Evolutionary conservation across 176 grass and related monocot species (phyloP).

Genomic region (Neostapfia colusana): DNA sequence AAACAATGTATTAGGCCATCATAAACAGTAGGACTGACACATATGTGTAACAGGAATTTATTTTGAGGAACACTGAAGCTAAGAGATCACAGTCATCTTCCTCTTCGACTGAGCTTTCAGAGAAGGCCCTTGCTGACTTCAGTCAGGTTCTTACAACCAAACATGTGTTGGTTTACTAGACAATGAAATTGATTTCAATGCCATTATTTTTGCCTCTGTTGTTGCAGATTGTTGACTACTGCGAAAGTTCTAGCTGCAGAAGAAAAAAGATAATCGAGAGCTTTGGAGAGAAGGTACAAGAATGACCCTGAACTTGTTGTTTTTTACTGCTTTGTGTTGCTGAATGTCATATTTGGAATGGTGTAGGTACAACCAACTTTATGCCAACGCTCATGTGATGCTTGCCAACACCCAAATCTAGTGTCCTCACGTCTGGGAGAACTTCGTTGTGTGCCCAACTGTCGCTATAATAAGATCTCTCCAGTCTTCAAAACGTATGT

Average conservation of each 20-base stretch:
- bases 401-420: constrained; percentile 80
- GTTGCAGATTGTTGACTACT: constrained; percentile 82
- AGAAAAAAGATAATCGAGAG: constrained; percentile 79
- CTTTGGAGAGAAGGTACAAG: constrained; percentile 80
- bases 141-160: constrained; percentile 63
- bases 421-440: constrained; percentile 57
- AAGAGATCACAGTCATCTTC: constrained; percentile 63
- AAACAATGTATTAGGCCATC: constrained; percentile 9
- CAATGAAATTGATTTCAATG: not conserved
- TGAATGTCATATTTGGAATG: constrained; percentile 40
- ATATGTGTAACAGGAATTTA: constrained; percentile 70
- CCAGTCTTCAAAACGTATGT: constrained; percentile 60
- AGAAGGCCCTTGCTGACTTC: constrained; percentile 75
- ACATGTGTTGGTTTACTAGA: constrained; percentile 18
- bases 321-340: constrained; percentile 32
- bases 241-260: constrained; percentile 72
- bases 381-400: constrained; percentile 80
- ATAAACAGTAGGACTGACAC: constrained; percentile 31
- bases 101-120: constrained; percentile 52
- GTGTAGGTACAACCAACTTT: constrained; percentile 69
- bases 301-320: not conserved
- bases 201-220: constrained; percentile 24
- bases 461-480: constrained; percentile 56
- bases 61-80: constrained; percentile 66
- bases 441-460: constrained; percentile 51